Evolutionary conservation across 2,329 filamentous ascomycete genomes (phyloP), one percentile per base, ranked within the genome.

Genomic region (Drechslerella stenobrocha): DNA sequence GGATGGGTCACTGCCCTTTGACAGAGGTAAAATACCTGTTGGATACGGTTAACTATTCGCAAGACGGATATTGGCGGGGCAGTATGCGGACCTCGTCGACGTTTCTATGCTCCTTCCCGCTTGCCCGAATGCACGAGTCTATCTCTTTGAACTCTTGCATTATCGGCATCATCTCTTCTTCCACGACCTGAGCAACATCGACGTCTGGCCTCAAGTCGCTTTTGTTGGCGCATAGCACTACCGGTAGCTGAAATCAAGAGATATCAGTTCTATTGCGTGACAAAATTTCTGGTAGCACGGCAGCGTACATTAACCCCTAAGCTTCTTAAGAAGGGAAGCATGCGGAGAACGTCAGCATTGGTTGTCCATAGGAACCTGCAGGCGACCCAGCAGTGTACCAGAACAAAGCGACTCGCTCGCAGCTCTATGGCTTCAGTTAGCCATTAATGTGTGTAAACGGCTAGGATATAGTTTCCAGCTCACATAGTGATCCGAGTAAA

Each of bases 1-100:
- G 93, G 93, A 76, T 97, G 91, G 1, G 91, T 96, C 73, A 98
- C 92, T 15, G 93, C 93, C 75, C 97, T 97, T 77, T 98, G 93
- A 76, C 93, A 98, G 11, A 98, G 84, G 74, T 96, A 97, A 79
- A 98, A 97, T 65, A 92, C 90, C 76, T 92, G 34, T 30, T 56
- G 20, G 11, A 8, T 22, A 5, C 37, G 9, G 44, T 51, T 8
- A 23, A 30, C 22, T n/a, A n/a, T n/a, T n/a, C n/a, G n/a, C n/a
- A 50, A 22, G 18, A 15, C 3, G 20, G 15, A 1, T 35, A 35
- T 35, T 3, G 15, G 2, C 44, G 30, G 34, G 26, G 23, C 50
- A 15, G 3, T 47, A 34, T 40, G 46, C 11, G 26, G 9, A 11
- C 70, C 71, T 74, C 72, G 40, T 72, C 72, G 2, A 74, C 70